These are phyloP conservation scores for Lablab purpureus DNA, from an alignment of 306 rosid species.

Conservation along the genomic window DNA sequence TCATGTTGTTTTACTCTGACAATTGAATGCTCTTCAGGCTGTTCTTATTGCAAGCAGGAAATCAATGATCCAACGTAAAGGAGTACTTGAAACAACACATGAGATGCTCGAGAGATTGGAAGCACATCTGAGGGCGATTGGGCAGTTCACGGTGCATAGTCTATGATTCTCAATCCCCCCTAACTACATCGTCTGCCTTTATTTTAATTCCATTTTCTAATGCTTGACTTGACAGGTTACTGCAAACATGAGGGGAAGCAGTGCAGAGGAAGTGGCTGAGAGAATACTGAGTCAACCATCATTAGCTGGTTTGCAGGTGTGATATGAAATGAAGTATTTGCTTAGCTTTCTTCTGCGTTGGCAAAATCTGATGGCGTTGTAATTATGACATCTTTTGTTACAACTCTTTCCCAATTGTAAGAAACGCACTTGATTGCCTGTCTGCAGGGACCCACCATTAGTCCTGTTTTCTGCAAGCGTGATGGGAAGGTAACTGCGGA, in stretches of 20 bases:
- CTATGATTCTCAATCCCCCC: background rate
- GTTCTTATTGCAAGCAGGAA: conserved; percentile 90
- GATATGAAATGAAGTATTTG: conserved; percentile 40
- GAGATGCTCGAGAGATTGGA: conserved; percentile 97
- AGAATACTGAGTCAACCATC: conserved; percentile 84
- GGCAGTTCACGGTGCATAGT: conserved; percentile 79
- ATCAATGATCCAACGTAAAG: conserved; percentile 75
- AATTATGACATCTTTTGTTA: conserved; percentile 27
- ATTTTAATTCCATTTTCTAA: conserved; percentile 43
- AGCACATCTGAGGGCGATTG: conserved; percentile 84
- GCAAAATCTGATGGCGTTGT: conserved; percentile 22
- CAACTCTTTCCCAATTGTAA: conserved; percentile 13
- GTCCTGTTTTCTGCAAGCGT: conserved; percentile 81
- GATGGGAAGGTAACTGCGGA: conserved; percentile 72
- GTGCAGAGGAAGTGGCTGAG: conserved; percentile 92
- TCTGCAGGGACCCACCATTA: conserved; percentile 92
- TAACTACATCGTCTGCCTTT: background rate
- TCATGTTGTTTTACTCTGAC: conserved; percentile 39
- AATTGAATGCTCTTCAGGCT: conserved; percentile 67
- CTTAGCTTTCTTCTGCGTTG: background rate
- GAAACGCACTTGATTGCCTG: conserved; percentile 27
- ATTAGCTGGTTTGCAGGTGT: conserved; percentile 89
- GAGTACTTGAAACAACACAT: conserved; percentile 82
- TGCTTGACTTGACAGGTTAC: conserved; percentile 65
- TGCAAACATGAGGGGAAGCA: conserved; percentile 97